Base-by-base conservation (phyloP, 139 green algal genomes). In the Tetraselmis striata region DNA sequence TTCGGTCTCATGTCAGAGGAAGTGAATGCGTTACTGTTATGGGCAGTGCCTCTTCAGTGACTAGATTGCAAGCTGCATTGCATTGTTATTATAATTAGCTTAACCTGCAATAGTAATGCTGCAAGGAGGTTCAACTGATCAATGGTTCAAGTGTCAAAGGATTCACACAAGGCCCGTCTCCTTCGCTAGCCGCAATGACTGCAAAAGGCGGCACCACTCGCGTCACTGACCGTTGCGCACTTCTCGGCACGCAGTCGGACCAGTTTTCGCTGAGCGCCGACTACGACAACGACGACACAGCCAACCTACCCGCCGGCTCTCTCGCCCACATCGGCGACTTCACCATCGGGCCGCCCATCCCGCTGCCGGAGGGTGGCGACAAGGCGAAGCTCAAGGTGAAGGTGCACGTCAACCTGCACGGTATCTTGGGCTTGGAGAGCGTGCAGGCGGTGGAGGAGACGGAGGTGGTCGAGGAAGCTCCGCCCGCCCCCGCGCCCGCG, bases 361-460 rank as follows among this genome's bases (percentile, higher is more conserved):
- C 30, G 32, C 28, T 82, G 31, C 85, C 90, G 0, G 59, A 80
- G 0, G 84, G 79, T 26, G 82, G 82, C 23, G 91, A 91, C 29
- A 95, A 95, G 84, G 88, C 88, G 76, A 98, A 98, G 88, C 83
- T 96, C 75, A 97, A 97, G 84, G 91, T 98, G 28, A 91, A 95
- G 84, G 87, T 95, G 75, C 83, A 77, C 11, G 88, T 99, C 76
- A 98, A 98, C 89, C 88, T 98, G 80, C 94, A 99, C 84, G 95
- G 96, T 30, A 80, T 98, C 45, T 81, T 95, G 2, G 78, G 78
- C 0, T 87, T 99, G 31, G 95, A 98, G 84, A 88, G 75, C 18
- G 93, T 92, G 25, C 84, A 95, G 81, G 85, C 90, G 28, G 80
- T 97, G 1, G 95, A 98, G 85, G 95, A 97, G 84, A 85, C 95